These are phyloP conservation scores for Tricholoma terreum DNA, from an alignment of 768 basidiomycete species.

Conservation along the genomic window DNA sequence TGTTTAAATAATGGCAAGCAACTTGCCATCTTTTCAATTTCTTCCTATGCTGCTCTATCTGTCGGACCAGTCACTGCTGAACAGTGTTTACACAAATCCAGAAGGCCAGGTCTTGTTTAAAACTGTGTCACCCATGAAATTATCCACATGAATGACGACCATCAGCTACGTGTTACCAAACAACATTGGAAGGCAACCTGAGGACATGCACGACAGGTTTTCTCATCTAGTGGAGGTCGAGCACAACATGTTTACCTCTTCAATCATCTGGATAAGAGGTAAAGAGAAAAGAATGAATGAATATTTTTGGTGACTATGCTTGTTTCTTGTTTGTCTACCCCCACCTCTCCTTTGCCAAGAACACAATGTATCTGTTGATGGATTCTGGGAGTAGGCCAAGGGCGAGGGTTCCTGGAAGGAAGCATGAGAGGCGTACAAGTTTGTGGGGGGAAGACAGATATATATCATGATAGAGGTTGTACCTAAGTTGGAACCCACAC, in stretches of 20 bases:
- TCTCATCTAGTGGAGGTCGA: constrained; percentile 9
- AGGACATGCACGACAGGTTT: constrained; percentile 11
- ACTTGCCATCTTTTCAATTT: neutral
- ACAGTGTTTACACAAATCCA: constrained; percentile 18
- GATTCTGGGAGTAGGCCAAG: no score
- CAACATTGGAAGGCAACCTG: neutral
- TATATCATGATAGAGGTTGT: no score
- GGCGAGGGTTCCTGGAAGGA: no score
- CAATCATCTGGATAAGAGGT: constrained; percentile 7
- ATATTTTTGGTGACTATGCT: constrained; percentile 11
- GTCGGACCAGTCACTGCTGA: constrained; percentile 11
- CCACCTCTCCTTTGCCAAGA: no score
- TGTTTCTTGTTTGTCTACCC: no score
- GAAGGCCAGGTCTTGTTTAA: constrained; percentile 22
- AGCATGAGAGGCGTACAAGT: no score
- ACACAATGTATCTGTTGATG: no score
- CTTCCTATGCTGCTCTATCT: constrained; percentile 15
- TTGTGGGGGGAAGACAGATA: no score
- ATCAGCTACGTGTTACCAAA: constrained; percentile 12
- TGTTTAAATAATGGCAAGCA: neutral
- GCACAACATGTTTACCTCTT: constrained; percentile 4
- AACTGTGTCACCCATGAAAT: constrained; percentile 8
- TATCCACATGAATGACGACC: constrained; percentile 2
- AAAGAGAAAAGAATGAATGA: constrained; percentile 4
- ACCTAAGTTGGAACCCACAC: no score